Evolutionary conservation across 2,329 filamentous ascomycete species (phyloP).

Genomic region (Paecilomyces dactylethromorphus): DNA sequence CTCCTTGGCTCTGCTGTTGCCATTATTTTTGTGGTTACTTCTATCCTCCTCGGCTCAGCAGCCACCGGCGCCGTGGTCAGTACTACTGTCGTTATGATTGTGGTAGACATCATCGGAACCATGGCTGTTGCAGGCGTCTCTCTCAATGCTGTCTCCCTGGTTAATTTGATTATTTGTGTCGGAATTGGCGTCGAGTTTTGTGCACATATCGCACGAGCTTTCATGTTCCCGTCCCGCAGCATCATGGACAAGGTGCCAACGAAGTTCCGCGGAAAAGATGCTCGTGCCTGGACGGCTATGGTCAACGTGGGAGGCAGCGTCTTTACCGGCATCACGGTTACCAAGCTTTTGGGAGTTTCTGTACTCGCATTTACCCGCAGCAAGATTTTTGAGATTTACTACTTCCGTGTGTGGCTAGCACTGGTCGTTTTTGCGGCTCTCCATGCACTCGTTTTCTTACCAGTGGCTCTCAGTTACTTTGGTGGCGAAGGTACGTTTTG

Average conservation of each 20-base stretch:
- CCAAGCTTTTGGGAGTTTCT: conserved; percentile 84
- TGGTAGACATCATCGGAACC: conserved; percentile 87
- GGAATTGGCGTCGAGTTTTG: conserved; percentile 97
- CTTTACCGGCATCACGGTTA: conserved; percentile 92
- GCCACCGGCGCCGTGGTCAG: conserved; percentile 77
- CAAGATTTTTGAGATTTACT: conserved; percentile 99
- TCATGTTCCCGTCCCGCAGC: conserved; percentile 80
- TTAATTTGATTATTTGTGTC: conserved; percentile 95
- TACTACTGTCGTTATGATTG: conserved; percentile 82
- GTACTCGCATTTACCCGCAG: conserved; percentile 91
- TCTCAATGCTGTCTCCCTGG: conserved; percentile 88
- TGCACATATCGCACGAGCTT: conserved; percentile 90
- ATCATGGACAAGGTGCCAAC: conserved; percentile 76
- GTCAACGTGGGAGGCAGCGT: conserved; percentile 93
- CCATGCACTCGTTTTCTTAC: conserved; percentile 86
- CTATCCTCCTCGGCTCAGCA: conserved; percentile 74
- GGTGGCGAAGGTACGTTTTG: conserved; percentile 64
- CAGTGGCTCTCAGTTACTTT: conserved; percentile 76
- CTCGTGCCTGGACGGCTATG: conserved; percentile 83
- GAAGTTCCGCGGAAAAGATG: conserved; percentile 73
- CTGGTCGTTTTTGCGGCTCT: conserved; percentile 82
- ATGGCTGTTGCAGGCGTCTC: conserved; percentile 88
- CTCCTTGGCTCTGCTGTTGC: conserved; percentile 77
- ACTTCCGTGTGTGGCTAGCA: conserved; percentile 93
- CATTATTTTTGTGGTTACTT: conserved; percentile 77